Evolutionary conservation across 208 protist genomes (phyloP).

Genomic region (Trypanosoma theileri): DNA sequence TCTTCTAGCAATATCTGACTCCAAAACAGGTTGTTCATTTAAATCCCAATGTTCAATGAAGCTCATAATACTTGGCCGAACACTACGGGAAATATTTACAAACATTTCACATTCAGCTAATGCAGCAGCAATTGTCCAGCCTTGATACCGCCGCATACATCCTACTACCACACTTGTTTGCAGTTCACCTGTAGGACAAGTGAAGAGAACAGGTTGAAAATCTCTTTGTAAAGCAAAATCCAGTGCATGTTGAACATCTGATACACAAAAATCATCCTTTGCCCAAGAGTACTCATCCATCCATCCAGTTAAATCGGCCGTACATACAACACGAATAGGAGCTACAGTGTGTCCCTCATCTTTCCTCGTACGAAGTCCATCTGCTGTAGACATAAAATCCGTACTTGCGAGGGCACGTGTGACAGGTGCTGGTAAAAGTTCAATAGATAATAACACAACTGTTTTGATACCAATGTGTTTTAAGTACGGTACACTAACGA

Average conservation of each 20-base stretch:
- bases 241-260: conserved; percentile 66
- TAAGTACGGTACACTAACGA: conserved; percentile 68
- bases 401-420: conserved; percentile 29
- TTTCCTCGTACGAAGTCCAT: neutral
- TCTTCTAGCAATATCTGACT: conserved; percentile 38
- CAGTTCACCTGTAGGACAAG: conserved; percentile 83
- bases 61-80: conserved; percentile 54
- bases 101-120: conserved; percentile 85
- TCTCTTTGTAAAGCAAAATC: conserved; percentile 78
- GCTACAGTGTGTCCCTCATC: neutral
- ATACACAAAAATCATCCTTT: conserved; percentile 72
- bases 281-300: conserved; percentile 45
- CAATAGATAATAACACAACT: conserved; percentile 81
- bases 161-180: conserved; percentile 85
- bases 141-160: conserved; percentile 85
- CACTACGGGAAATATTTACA: conserved; percentile 36
- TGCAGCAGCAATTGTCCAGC: conserved; percentile 77
- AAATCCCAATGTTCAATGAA: conserved; percentile 77
- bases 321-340: conserved; percentile 53
- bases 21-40: conserved; percentile 51
- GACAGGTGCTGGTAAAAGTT: conserved; percentile 63
- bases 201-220: conserved; percentile 89
- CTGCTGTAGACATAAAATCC: neutral
- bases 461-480: conserved; percentile 75
- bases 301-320: conserved; percentile 68